phyloP scores from a whole-genome alignment of 2,329 filamentous ascomycete species.

The Aureobasidium pullulans region DNA sequence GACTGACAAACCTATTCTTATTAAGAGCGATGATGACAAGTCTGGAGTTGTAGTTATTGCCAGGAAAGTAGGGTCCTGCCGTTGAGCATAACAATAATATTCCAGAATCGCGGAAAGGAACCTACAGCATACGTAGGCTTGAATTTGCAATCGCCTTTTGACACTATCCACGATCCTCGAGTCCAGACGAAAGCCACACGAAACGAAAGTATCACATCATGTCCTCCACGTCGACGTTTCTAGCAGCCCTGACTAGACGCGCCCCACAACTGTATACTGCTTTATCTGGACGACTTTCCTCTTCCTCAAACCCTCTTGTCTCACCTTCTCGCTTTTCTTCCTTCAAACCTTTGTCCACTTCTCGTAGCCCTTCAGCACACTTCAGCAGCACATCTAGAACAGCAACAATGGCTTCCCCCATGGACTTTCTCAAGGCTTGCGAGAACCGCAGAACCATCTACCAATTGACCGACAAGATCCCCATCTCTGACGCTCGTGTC shows the following conservation, averaged over 20 bases:
- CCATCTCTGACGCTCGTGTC: conserved; percentile 52
- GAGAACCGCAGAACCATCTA: conserved; percentile 56
- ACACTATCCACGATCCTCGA: neutral
- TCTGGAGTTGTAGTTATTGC: neutral
- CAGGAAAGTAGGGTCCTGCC: neutral
- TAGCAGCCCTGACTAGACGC: conserved; percentile 4
- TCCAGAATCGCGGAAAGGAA: neutral
- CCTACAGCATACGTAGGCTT: neutral
- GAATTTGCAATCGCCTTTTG: neutral
- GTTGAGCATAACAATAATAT: neutral
- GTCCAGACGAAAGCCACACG: neutral
- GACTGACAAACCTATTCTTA: neutral
- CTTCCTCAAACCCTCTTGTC: neutral
- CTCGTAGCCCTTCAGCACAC: neutral
- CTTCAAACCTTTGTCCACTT: neutral
- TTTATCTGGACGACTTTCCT: neutral
- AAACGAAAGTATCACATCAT: neutral
- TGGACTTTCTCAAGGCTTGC: conserved; percentile 55
- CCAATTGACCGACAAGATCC: conserved; percentile 39
- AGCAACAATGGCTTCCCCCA: conserved; percentile 33
- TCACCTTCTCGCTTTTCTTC: neutral
- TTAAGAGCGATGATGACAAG: neutral
- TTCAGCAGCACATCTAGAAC: conserved; percentile 19
- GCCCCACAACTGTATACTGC: conserved; percentile 11
- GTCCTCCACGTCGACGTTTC: conserved; percentile 1